Percentiles rank a stretch among this genome's conserved stretches.
phyloP scores from a whole-genome alignment of 768 basidiomycete genomes.

The Lanmaoa rubissima region DNA sequence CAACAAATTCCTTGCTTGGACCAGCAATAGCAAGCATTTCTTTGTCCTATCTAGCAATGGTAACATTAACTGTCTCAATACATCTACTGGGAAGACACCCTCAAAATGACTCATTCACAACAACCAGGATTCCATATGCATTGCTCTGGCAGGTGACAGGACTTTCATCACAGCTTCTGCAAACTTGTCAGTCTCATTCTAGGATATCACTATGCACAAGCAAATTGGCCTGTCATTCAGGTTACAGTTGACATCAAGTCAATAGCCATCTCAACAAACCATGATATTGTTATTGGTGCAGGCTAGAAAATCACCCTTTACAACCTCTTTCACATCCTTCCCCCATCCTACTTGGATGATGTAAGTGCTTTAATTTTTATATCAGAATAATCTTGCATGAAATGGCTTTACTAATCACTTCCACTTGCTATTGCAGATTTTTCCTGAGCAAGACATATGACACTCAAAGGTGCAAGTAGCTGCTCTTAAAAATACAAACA shows the following conservation, averaged over 20 bases:
- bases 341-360: neutral
- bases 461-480: no score
- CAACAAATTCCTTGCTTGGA: neutral
- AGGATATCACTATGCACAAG: conserved; percentile 2
- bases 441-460: no score
- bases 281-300: neutral
- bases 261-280: conserved; percentile 5
- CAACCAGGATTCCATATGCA: neutral
- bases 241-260: neutral
- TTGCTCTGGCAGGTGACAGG: neutral
- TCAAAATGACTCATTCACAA: neutral
- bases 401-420: no score
- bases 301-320: neutral
- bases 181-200: conserved; percentile 1
- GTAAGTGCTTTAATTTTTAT: conserved; percentile 6
- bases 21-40: neutral
- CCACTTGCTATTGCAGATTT: no score
- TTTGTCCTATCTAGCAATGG: neutral
- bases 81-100: neutral
- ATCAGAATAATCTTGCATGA: no score
- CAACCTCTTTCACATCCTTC: neutral
- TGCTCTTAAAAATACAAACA: no score
- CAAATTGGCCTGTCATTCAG: neutral
- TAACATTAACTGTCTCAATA: neutral
- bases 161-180: neutral